Evolutionary conservation across 2,329 filamentous ascomycete genomes (phyloP), one percentile per base, ranked within the genome.

Genomic region (Beauveria pseudobassiana): DNA sequence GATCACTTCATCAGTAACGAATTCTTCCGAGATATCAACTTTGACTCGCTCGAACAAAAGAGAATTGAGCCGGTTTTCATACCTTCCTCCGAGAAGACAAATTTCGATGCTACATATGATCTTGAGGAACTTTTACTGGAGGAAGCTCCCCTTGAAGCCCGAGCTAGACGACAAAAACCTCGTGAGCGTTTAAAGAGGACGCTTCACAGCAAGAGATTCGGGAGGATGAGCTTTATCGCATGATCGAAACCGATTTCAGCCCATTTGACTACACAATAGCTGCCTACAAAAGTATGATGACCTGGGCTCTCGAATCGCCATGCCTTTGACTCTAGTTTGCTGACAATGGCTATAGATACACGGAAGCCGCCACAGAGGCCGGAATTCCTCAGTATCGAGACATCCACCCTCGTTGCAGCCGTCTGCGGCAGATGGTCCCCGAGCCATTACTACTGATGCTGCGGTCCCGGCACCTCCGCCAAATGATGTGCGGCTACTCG

Each of bases 101-200:
- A 99, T 73, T 99, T 99, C 67, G 95, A 99, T 74, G 95, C 95
- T 5, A 99, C 95, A 0, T 98, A 99, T 72, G 95, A 99, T 74
- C 78, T 99, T 56, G 95, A 99, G 72, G 95, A 99, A 73, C 75
- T 99, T 22, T 77, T 99, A 2, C 76, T 99, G 50, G 95, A 99
- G 74, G 95, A 99, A 73, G 95, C 95, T 14, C 95, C 95, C 1
- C 78, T 99, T 5, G 95, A 99, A 75, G 95, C 95, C 61, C 83
- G 95, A 69, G 92, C 95, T 56, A 85, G 95, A 67, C 87, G 93
- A 71, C 95, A 98, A 74, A 97, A 98, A 74, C 95, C 95, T 2
- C 84, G 95, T 65, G 93, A 96, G 66, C 88, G 90, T 66, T 78
- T 99, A 71, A 93, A 74, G 91, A 96, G 3, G 93, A 98, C 76